phyloP scores from a whole-genome alignment of 371 early-diverging fungal genomes.

The Batrachochytrium dendrobatidis region DNA sequence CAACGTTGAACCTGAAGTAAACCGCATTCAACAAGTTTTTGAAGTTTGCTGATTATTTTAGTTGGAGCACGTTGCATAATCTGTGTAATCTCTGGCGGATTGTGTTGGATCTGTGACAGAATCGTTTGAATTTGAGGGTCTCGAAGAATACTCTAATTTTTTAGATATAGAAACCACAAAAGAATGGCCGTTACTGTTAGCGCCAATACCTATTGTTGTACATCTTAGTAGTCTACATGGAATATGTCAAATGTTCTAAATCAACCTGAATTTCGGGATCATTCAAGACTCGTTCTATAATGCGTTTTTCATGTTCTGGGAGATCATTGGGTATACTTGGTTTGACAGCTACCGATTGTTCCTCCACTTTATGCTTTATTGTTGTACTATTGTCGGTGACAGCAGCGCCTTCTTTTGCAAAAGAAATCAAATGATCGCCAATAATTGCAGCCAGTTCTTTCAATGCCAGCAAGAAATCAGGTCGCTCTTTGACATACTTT shows the following conservation, averaged over 20 bases:
- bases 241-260: too few species aligned
- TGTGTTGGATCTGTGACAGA: background rate
- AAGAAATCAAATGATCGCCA: background rate
- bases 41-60: background rate
- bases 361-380: background rate
- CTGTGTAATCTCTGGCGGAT: background rate
- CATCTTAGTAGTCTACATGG: too few species aligned
- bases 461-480: background rate
- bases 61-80: background rate
- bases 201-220: too few species aligned
- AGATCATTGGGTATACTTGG: background rate
- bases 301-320: background rate
- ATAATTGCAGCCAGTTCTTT: background rate
- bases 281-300: background rate
- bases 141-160: background rate
- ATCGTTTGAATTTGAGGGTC: background rate
- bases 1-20: background rate
- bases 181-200: too few species aligned
- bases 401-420: background rate
- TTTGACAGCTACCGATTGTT: background rate
- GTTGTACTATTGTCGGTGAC: too few species aligned
- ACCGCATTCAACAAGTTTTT: background rate
- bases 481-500: background rate
- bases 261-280: background rate
- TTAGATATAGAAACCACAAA: too few species aligned